These are phyloP conservation scores for Fistulinella prunicolor DNA, from an alignment of 768 basidiomycete genomes.

Conservation along the genomic window DNA sequence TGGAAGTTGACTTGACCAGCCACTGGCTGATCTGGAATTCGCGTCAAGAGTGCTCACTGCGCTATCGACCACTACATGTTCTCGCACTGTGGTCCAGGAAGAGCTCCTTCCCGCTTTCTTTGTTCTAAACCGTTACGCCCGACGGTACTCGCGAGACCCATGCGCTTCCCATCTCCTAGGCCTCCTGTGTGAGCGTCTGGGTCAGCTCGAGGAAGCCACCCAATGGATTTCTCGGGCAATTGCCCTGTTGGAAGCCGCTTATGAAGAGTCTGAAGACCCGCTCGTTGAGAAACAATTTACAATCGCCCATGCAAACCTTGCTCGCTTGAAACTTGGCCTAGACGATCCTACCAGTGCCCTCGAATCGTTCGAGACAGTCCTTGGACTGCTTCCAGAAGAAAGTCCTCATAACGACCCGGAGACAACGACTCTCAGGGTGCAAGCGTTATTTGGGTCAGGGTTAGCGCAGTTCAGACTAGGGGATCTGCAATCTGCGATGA, in stretches of 20 bases:
- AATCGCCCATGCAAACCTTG: slow-evolving; percentile 80
- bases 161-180: slow-evolving; percentile 80
- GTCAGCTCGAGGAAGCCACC: slow-evolving; percentile 60
- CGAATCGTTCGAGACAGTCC: slow-evolving; percentile 67
- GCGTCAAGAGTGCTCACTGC: slow-evolving; percentile 56
- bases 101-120: slow-evolving; percentile 76
- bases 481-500: slow-evolving; percentile 60
- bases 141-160: slow-evolving; percentile 63
- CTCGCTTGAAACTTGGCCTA: slow-evolving; percentile 65
- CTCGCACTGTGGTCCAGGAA: slow-evolving; percentile 33
- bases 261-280: slow-evolving; percentile 84
- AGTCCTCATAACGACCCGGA: slow-evolving; percentile 32
- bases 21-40: slow-evolving; percentile 78
- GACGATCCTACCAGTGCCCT: slow-evolving; percentile 58
- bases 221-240: slow-evolving; percentile 61
- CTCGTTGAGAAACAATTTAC: slow-evolving; percentile 74
- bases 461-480: slow-evolving; percentile 66
- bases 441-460: slow-evolving; percentile 69
- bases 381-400: slow-evolving; percentile 64
- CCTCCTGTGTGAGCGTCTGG: slow-evolving; percentile 81
- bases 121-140: slow-evolving; percentile 72
- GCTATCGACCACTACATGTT: slow-evolving; percentile 24
- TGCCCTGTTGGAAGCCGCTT: slow-evolving; percentile 73
- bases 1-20: slow-evolving; percentile 41
- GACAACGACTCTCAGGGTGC: slow-evolving; percentile 48